Evolutionary conservation across 352 stramenopile genomes (phyloP), one percentile per base, ranked within the genome.

Genomic region (Globisporangium acanthophoron): DNA sequence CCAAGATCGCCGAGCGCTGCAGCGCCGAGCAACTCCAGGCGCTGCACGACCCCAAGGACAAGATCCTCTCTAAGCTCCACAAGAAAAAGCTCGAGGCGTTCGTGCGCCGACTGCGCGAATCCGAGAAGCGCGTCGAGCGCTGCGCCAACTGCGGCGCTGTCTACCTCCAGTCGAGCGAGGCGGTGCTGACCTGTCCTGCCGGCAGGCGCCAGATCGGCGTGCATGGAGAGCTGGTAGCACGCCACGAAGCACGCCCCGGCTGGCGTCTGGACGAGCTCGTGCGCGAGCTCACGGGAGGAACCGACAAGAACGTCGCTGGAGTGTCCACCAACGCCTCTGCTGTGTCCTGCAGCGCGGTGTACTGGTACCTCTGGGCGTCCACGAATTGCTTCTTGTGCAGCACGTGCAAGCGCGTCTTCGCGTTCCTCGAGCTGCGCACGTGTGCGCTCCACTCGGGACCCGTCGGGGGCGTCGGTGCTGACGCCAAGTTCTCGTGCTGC

Each of bases 341-440:
- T 20, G 70, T 87, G 44, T 69, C 66, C 3, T 96, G 85, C 86
- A 74, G 62, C 20, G 72, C 64, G 0, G 71, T 76, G 0, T 97
- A 93, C 55, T 96, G 89, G 88, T 80, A 84, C 49, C 49, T 96
- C 5, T 97, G 83, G 87, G 84, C 74, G 1, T 78, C 75, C 12
- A 84, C 66, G 6, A 74, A 80, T 29, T 65, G 59, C 29, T 86
- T 92, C 27, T 50, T 56, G n/a, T 96, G 84, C 55, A 59, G 24
- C 12, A 58, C 63, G 8, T 93, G 80, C 59, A 71, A 66, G 12
- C 59, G 67, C 12, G 65, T 52, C 27, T 86, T 65, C 44, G 74
- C 62, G 29, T 65, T 85, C 4, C 24, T 83, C 8, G 66, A 88
- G 18, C 59, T 80, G 9, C 46, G 62, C 31, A 47, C 71, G 3